Conservation (phyloP, 1,284 basidiomycete species). For the Ustilago trichophora region DNA sequence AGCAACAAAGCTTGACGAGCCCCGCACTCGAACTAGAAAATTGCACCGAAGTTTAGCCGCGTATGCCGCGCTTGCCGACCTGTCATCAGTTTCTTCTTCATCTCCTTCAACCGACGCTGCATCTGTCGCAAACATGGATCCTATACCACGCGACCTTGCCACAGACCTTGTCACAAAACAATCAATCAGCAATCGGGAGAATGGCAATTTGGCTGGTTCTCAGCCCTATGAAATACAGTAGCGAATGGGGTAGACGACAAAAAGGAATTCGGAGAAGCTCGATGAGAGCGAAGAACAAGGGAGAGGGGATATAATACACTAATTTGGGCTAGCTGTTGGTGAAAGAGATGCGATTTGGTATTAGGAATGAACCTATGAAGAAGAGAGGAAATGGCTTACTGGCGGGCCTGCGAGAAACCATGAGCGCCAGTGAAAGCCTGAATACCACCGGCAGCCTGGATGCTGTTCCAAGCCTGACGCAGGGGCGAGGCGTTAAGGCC, state of each 20-base stretch:
- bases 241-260: neutral
- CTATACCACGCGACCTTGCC: no score
- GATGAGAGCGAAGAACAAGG: no score
- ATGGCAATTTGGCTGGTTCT: neutral
- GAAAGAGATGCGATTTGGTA: neutral
- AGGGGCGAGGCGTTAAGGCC: conserved; percentile 25
- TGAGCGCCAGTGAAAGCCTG: conserved; percentile 36
- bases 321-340: neutral
- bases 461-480: conserved; percentile 46
- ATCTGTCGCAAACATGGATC: no score
- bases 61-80: no score
- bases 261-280: neutral
- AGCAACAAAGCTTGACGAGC: conserved; percentile 6
- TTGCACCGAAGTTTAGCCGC: neutral
- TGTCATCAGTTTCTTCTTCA: neutral
- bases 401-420: conserved; percentile 22
- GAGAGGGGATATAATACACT: no score
- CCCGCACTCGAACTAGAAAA: neutral
- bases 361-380: neutral
- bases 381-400: conserved; percentile 3
- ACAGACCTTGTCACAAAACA: no score
- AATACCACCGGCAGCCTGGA: conserved; percentile 45
- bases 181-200: no score
- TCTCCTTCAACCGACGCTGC: neutral
- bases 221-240: neutral